Base-by-base conservation (phyloP, 176 grass and related monocot genomes). In the Oryza australiensis region DNA sequence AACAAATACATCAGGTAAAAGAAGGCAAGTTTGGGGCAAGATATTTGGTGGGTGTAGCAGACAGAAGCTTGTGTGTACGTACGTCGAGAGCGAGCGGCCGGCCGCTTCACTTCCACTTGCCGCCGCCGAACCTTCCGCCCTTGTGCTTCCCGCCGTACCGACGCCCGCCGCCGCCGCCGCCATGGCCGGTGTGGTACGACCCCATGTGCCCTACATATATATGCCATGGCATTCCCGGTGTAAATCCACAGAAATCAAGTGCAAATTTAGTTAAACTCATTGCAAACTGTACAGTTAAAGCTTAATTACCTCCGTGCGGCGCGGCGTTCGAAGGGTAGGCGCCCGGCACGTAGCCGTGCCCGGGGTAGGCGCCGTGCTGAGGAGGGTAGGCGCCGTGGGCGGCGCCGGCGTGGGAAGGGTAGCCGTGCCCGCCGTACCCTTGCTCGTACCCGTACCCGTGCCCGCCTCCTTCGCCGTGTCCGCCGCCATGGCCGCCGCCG, bases 101-200 rank as follows among this genome's bases (percentile, higher is more conserved):
- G 30, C 2, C 15, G 5, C 26, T 35, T 73, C 70, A 88, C 87
- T 84, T 89, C 87, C 87, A 89, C 66, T 77, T 89, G 14, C 66
- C 85, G 55, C 86, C 86, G 18, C 87, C 87, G 73, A 51, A 76
- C 80, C 65, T 81, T 72, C 82, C 87, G 72, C 72, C 72, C 72
- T 86, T 77, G 87, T 85, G 83, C 87, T 89, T 89, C 29, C 87
- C 87, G 77, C 82, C 82, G 85, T 20, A 24, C 26, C 0, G 48
- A 20, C 22, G 0, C 24, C 77, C 77, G 26, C 64, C 30, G 66
- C 75, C 37, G 1, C 70, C 70, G 41, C 83, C 71, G 41, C 83
- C 64, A 40, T 88, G 74, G 20, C 81, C 53, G 49, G 49, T 71
- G 23, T 89, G 57, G 72, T 81, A 85, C 34, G 87, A 81, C 28